Conservation (phyloP, 257 asterid genomes). For the Gentiana dahurica region DNA sequence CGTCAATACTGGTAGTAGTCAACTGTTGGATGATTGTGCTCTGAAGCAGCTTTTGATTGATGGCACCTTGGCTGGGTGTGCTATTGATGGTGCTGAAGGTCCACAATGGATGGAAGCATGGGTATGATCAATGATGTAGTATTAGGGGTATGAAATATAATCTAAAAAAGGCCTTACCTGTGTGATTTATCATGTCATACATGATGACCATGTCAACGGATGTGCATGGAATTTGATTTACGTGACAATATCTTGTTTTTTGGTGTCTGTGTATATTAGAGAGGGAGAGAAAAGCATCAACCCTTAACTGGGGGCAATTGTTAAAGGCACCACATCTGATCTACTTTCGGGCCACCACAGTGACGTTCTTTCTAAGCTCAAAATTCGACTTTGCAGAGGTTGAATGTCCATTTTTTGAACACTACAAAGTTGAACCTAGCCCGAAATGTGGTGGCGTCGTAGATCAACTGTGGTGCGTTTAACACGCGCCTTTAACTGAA, state of each 20-base stretch:
- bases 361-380: too few relatives aligned
- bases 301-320: neutral
- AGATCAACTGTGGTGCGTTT: too few relatives aligned
- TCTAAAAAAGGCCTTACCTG: slow-evolving; percentile 13
- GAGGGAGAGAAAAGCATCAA: neutral
- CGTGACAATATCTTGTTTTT: too few relatives aligned
- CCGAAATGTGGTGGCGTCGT: too few relatives aligned
- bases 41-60: slow-evolving; percentile 97
- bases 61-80: slow-evolving; percentile 95
- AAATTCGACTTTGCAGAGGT: too few relatives aligned
- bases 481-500: too few relatives aligned
- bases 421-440: too few relatives aligned
- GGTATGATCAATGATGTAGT: slow-evolving; percentile 66
- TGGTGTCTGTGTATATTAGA: neutral
- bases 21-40: slow-evolving; percentile 96
- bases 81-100: slow-evolving; percentile 99
- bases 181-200: slow-evolving; percentile 4
- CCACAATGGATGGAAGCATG: slow-evolving; percentile 99
- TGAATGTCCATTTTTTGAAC: too few relatives aligned
- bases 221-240: slow-evolving; percentile 2
- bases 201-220: slow-evolving; percentile 1
- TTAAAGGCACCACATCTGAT: neutral
- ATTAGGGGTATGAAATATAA: slow-evolving; percentile 51
- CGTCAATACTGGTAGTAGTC: slow-evolving; percentile 98
- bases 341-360: too few relatives aligned